Percentiles rank a stretch among this genome's conserved stretches.
Evolutionary conservation across 148 eudicot genomes (phyloP).

Genomic region (Suaeda aralocaspica): DNA sequence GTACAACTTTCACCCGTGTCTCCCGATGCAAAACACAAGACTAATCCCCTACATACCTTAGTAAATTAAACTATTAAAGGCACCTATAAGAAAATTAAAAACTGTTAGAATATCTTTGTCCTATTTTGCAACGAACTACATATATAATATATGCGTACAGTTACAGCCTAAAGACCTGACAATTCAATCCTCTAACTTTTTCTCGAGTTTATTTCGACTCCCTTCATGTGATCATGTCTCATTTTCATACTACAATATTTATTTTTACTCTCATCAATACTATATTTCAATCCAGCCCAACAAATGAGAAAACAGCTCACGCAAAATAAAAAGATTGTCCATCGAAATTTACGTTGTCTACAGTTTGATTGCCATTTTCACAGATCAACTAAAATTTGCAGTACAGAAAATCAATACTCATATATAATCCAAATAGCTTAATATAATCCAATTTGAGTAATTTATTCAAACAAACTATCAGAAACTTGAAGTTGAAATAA

Average conservation of each 20-base stretch:
- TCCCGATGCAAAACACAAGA: not conserved
- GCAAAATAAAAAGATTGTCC: not conserved
- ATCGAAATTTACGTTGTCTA: not conserved
- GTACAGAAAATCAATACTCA: not conserved
- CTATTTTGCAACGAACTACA: not conserved
- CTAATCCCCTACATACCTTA: not conserved
- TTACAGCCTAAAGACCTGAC: not conserved
- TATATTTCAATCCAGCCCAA: conserved; percentile 1
- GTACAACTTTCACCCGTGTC: not conserved
- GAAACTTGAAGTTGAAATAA: not conserved
- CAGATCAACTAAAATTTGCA: not conserved
- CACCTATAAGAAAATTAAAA: not conserved
- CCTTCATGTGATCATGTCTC: not conserved
- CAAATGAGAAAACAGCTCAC: not conserved
- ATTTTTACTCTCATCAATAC: not conserved
- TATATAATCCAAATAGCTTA: not conserved
- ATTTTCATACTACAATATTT: not conserved
- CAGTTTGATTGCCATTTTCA: not conserved
- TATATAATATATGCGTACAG: not conserved
- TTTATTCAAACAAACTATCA: not conserved
- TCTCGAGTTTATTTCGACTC: not conserved
- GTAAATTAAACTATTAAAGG: not conserved
- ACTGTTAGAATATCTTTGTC: not conserved
- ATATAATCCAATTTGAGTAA: not conserved
- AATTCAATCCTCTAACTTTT: not conserved